A percentile compares a stretch with the other conserved stretches of the same genome.
Evolutionary conservation across 75 land plant species (phyloP).

Genomic region (Pinus albicaulis): DNA sequence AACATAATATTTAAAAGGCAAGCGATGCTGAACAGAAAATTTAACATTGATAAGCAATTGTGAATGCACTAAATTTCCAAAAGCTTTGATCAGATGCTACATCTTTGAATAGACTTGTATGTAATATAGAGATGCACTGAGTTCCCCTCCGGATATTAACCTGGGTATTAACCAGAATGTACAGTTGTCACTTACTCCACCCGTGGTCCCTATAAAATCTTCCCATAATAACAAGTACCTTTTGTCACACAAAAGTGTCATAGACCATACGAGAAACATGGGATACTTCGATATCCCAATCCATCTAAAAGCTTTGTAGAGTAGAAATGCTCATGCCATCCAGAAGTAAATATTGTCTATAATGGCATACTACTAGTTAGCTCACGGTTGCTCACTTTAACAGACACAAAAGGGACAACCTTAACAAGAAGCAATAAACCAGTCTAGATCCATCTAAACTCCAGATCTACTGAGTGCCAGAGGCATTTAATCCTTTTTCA

Average conservation of each 20-base stretch:
- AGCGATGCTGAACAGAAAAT: background rate
- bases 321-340: background rate
- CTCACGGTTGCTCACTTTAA: background rate
- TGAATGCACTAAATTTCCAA: background rate
- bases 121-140: background rate
- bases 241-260: too few relatives aligned
- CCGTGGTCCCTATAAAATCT: background rate
- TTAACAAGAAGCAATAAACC: background rate
- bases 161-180: background rate
- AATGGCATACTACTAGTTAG: background rate
- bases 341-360: background rate
- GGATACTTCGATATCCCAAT: background rate
- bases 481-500: too few relatives aligned
- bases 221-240: too few relatives aligned
- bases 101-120: background rate
- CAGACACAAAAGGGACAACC: background rate
- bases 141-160: background rate
- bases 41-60: background rate
- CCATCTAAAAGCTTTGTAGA: background rate
- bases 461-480: too few relatives aligned
- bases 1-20: background rate
- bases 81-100: background rate
- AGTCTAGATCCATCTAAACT: too few relatives aligned
- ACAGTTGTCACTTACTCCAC: background rate
- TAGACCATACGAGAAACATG: too few relatives aligned